Evolutionary conservation across 1,139 yeast species (phyloP).

Genomic region (Suhomyces taliae): DNA sequence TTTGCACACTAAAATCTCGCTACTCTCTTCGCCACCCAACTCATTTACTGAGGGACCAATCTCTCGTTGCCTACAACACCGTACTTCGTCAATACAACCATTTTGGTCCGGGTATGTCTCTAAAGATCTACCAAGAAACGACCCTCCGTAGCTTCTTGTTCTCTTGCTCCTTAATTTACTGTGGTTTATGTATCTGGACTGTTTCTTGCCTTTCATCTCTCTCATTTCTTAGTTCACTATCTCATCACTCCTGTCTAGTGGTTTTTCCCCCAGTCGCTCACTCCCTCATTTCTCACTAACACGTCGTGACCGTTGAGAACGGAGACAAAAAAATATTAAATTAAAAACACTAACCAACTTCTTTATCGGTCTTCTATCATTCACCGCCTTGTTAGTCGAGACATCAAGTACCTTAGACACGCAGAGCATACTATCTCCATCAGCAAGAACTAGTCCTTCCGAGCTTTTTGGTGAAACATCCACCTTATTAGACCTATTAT

Average conservation of each 20-base stretch:
- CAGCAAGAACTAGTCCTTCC: not conserved
- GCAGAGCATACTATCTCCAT: not conserved
- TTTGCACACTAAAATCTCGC: not conserved
- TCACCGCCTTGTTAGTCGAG: not conserved
- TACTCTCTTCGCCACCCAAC: not conserved
- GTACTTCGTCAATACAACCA: not conserved
- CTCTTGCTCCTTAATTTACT: too few species aligned
- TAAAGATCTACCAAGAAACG: not conserved
- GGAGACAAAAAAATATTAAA: constrained; percentile 10
- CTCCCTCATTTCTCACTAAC: not conserved
- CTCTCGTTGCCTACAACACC: not conserved
- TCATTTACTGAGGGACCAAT: not conserved
- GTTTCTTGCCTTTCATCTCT: not conserved
- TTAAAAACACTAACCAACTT: constrained; percentile 6
- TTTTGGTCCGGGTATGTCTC: not conserved
- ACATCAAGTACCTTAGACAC: constrained; percentile 1
- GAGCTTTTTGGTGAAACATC: not conserved
- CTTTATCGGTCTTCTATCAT: not conserved
- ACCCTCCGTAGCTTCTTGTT: not conserved
- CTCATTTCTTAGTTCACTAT: not conserved
- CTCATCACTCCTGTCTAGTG: too few species aligned
- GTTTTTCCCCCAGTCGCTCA: not conserved
- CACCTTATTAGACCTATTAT: not conserved
- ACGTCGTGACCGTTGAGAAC: constrained; percentile 13
- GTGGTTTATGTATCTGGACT: too few species aligned